phyloP scores from a whole-genome alignment of 2,329 filamentous ascomycete species.

The Cercospora nicotianae region DNA sequence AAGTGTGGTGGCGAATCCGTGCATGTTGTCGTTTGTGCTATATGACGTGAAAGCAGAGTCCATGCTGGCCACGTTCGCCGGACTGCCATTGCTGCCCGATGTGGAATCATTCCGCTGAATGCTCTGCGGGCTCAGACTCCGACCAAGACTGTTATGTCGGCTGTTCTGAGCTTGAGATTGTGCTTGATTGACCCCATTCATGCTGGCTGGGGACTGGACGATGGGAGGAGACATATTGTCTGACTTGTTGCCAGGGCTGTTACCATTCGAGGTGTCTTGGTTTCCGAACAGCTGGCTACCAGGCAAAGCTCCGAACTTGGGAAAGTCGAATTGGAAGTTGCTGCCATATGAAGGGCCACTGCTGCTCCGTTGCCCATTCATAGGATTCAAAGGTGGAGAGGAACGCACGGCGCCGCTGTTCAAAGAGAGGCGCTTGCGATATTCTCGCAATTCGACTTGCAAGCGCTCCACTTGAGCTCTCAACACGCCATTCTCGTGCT shows the following conservation, averaged over 20 bases:
- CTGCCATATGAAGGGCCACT: conserved; percentile 51
- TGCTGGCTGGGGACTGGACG: conserved; percentile 24
- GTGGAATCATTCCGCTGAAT: conserved; percentile 24
- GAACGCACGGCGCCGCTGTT: conserved; percentile 50
- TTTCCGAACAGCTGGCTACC: conserved; percentile 52
- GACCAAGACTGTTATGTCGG: conserved; percentile 31
- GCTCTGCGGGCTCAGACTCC: conserved; percentile 41
- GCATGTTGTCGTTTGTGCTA: conserved; percentile 39
- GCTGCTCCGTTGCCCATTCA: conserved; percentile 31
- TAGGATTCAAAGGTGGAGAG: conserved; percentile 49
- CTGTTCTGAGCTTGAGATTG: conserved; percentile 18
- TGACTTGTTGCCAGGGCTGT: conserved; percentile 43
- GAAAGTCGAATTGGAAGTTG: conserved; percentile 89
- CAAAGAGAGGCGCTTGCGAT: conserved; percentile 79
- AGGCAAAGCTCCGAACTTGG: conserved; percentile 79
- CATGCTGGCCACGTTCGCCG: conserved; percentile 19
- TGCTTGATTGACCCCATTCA: conserved; percentile 16
- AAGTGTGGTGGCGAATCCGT: conserved; percentile 38
- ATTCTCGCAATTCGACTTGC: conserved; percentile 81
- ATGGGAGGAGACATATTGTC: conserved; percentile 31
- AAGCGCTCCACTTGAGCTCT: conserved; percentile 87
- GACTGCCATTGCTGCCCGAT: conserved; percentile 32
- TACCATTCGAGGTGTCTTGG: conserved; percentile 18
- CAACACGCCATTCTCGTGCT: conserved; percentile 79
- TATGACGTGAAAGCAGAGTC: conserved; percentile 32